These are phyloP conservation scores for Populus deltoides DNA, from an alignment of 345 rosid genomes.

Conservation along the genomic window DNA sequence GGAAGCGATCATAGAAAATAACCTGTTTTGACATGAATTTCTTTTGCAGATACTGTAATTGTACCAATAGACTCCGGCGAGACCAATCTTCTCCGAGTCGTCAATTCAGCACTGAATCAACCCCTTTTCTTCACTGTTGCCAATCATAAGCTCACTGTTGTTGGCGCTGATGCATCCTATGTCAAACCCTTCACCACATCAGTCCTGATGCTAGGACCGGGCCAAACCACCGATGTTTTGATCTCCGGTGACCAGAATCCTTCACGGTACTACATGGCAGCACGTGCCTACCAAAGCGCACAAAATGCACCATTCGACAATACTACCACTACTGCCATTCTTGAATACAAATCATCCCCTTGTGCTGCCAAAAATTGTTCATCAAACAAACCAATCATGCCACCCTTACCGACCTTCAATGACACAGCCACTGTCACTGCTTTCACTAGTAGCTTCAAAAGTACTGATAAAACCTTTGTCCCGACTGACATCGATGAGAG, in stretches of 20 bases:
- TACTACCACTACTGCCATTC: slow-evolving; percentile 30
- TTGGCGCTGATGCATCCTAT: slow-evolving; percentile 31
- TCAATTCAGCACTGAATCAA: slow-evolving; percentile 29
- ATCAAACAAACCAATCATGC: slow-evolving; percentile 24
- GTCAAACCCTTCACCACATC: slow-evolving; percentile 27
- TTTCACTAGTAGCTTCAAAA: slow-evolving; percentile 20
- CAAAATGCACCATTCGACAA: slow-evolving; percentile 29
- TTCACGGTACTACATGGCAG: slow-evolving; percentile 21
- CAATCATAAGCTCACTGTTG: slow-evolving; percentile 29
- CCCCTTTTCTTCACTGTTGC: slow-evolving; percentile 28
- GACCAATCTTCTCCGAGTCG: slow-evolving; percentile 28
- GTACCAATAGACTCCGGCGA: slow-evolving; percentile 28
- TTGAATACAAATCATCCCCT: slow-evolving; percentile 27
- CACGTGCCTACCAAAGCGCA: slow-evolving; percentile 25
- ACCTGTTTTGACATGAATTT: neutral
- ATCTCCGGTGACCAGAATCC: slow-evolving; percentile 28
- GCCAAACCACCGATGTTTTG: slow-evolving; percentile 34
- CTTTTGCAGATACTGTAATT: slow-evolving; percentile 19
- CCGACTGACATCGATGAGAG: slow-evolving; percentile 23
- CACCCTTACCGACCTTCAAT: slow-evolving; percentile 22
- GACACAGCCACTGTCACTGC: slow-evolving; percentile 28
- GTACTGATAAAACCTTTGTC: slow-evolving; percentile 13
- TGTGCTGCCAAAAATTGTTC: slow-evolving; percentile 16
- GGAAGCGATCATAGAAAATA: neutral
- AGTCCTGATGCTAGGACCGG: slow-evolving; percentile 30